Evolutionary conservation across 2,329 filamentous ascomycete genomes (phyloP).

Genomic region (Onygenales sp.): DNA sequence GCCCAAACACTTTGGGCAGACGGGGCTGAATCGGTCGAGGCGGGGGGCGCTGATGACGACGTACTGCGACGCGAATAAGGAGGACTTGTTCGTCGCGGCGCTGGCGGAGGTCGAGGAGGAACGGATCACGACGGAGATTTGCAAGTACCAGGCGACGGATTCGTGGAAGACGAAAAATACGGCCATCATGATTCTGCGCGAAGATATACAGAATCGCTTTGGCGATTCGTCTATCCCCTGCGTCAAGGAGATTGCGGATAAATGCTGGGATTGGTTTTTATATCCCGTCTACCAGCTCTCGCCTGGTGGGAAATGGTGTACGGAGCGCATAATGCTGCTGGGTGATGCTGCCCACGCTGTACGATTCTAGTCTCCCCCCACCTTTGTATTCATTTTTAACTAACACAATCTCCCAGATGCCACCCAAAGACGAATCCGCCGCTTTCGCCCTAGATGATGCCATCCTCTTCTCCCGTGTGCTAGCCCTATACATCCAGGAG

Average conservation of each 20-base stretch:
- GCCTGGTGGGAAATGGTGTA: conserved; percentile 30
- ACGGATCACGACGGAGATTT: conserved; percentile 15
- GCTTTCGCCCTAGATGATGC: conserved; percentile 37
- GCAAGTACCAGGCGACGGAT: conserved; percentile 6
- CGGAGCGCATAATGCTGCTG: conserved; percentile 31
- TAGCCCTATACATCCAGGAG: conserved; percentile 24
- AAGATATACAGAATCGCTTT: conserved; percentile 29
- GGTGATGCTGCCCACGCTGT: conserved; percentile 41
- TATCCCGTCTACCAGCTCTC: conserved; percentile 36
- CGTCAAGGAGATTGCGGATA: conserved; percentile 27
- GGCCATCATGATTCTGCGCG: conserved; percentile 25
- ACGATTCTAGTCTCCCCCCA: conserved; percentile 8
- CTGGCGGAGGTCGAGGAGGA: conserved; percentile 28
- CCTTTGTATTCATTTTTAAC: not conserved
- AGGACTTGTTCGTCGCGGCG: conserved; percentile 31
- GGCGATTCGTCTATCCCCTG: conserved; percentile 25
- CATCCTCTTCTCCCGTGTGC: conserved; percentile 32
- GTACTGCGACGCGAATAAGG: conserved; percentile 26
- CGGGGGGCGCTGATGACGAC: conserved; percentile 31
- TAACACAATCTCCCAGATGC: conserved; percentile 29
- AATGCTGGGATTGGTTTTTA: conserved; percentile 30
- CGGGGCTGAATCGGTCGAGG: conserved; percentile 30
- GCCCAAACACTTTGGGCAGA: conserved; percentile 28
- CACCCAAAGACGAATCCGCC: conserved; percentile 37
- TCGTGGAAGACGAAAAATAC: conserved; percentile 22